phyloP scores from a whole-genome alignment of 2,329 filamentous ascomycete genomes.

The Catunica adiposa region DNA sequence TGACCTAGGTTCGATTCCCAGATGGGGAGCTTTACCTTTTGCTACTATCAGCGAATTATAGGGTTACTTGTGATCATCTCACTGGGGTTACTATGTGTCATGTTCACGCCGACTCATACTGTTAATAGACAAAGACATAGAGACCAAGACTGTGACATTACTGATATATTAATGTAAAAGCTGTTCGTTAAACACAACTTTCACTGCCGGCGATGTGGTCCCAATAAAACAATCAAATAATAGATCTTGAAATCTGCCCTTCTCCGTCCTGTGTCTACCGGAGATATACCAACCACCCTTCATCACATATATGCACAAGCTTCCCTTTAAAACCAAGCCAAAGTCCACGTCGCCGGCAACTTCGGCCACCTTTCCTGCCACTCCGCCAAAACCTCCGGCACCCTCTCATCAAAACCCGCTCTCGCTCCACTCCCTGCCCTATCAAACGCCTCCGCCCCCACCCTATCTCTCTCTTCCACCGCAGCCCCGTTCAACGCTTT shows the following conservation, averaged over 20 bases:
- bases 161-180: too few species aligned
- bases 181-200: too few species aligned
- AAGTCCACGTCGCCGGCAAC: slow-evolving; percentile 78
- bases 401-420: slow-evolving; percentile 73
- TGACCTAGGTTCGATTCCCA: slow-evolving; percentile 14
- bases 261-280: slow-evolving; percentile 11
- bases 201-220: not conserved
- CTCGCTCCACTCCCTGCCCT: slow-evolving; percentile 49
- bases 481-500: slow-evolving; percentile 70
- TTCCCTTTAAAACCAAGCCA: slow-evolving; percentile 80
- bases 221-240: not conserved
- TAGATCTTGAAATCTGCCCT: not conserved
- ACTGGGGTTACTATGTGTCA: not conserved
- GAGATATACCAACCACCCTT: not conserved
- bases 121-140: too few species aligned
- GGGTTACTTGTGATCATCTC: too few species aligned
- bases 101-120: too few species aligned
- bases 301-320: not conserved
- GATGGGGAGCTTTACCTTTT: slow-evolving; percentile 9
- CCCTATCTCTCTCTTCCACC: slow-evolving; percentile 52
- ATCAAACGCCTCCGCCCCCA: slow-evolving; percentile 51
- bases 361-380: slow-evolving; percentile 96
- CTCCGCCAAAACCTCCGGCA: slow-evolving; percentile 75
- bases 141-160: too few species aligned
- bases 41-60: not conserved